Base-by-base conservation (phyloP, 108 stramenopile species). In the Craspedostauros australis region DNA sequence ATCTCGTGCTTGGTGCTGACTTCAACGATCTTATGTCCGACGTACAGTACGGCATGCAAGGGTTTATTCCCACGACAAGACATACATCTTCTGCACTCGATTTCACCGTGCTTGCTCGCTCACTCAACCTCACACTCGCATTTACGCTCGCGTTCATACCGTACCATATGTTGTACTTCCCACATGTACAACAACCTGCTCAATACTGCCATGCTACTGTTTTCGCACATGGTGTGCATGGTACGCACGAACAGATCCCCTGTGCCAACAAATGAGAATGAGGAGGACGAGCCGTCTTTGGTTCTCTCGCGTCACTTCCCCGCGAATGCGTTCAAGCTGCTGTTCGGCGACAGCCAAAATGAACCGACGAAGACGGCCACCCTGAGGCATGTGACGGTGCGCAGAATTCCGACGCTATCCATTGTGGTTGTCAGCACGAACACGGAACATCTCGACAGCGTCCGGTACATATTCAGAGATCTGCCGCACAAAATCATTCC, bases 401-500 rank as follows among this genome's bases (percentile, higher is more conserved):
- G 62, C 19, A 6, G 66, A 29, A 24, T 48, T 36, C 46, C 55
- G 12, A 22, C 21, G 21, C 39, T 78, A 12, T 55, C 69, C 21
- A 52, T 91, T 1, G 85, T 82, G 50, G 50, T 91, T 15, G 51
- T 91, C 0, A 50, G 57, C 21, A 74, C 81, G 57, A 91, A 87
- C 51, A 32, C 26, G 23, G 57, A 32, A 0, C 57, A 77, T 30
- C 63, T 67, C 22, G 12, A 51, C 0, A 28, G 49, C 4, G 26
- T 85, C 1, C 42, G 22, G 0, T 66, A 39, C 49, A 25, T 85
- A 31, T 76, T 68, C 46, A 20, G 50, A 2, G 57, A 69, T 7
- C 30, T 91, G 1, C 81, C 83, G 0, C 44, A 57, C 54, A 63
- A 76, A 9, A 46, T 87, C 23, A 68, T 54, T 48, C 46, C 60